Evolutionary conservation across 2,329 filamentous ascomycete species (phyloP), one percentile per base, ranked within the genome.

Genomic region (Trichophaea hybrida): DNA sequence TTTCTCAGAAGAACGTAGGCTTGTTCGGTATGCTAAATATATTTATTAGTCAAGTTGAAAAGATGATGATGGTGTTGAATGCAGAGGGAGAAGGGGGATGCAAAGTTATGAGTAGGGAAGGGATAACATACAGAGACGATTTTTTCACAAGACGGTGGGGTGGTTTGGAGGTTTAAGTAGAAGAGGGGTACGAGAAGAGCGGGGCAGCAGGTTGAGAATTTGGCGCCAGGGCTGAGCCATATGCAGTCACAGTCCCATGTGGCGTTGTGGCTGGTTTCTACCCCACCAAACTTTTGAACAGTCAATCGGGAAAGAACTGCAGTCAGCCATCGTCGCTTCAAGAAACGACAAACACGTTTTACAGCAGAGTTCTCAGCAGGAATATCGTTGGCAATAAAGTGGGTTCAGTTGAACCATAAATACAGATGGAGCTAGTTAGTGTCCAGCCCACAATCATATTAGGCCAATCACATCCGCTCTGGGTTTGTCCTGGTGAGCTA

Each of bases 1-100:
- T 64, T 59, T 60, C 62, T 65, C 64, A 65, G 64, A 61, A 65
- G 62, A 65, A 62, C 64, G 64, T 64, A 60, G 55, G 44, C 62
- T 65, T 65, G 62, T 62, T 64, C 63, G 64, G 64, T 65, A 65
- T 64, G 60, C 64, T 63, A 33, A 44, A 44, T 40, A 40, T 35
- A 34, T 34, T 49, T 17, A 61, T 61, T 35, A 59, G 60, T 57
- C 48, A n/a, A 34, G 15, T 17, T 24, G 31, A 51, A 6, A 13
- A 24, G 48, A 15, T 24, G 48, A 24, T 5, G n/a, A 12, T 17
- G 15, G 15, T 15, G 48, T 51, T 51, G 38, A 46, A 34, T 12
- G 12, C 24, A n/a, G 57, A 52, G 55, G 35, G 37, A 8, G 15
- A 5, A 53, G 40, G 44, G 24, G 24, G 31, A 46, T 31, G 24